phyloP scores from a whole-genome alignment of 2,329 filamentous ascomycete species.

The Fusarium setosum region DNA sequence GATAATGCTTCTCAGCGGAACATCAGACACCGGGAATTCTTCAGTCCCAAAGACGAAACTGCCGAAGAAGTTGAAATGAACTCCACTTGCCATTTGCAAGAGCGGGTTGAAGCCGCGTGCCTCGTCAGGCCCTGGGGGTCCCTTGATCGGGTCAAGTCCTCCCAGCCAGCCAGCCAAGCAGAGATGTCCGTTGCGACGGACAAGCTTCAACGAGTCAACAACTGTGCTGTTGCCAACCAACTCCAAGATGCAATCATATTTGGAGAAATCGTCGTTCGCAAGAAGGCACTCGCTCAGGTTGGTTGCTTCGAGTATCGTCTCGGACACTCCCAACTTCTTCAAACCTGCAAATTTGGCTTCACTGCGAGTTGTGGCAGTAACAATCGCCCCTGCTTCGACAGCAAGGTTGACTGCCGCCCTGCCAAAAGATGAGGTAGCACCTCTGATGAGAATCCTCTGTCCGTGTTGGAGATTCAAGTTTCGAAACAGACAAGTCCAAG shows the following conservation, averaged over 20 bases:
- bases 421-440: not conserved
- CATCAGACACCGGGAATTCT: slow-evolving; percentile 45
- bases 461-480: slow-evolving; percentile 3
- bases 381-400: not conserved
- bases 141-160: not conserved
- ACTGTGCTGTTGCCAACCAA: not conserved
- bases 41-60: slow-evolving; percentile 51
- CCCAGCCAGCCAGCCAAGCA: not conserved
- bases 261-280: not conserved
- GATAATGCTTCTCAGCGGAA: slow-evolving; percentile 49
- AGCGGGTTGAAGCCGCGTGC: slow-evolving; percentile 55
- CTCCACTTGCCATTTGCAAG: slow-evolving; percentile 55
- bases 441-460: slow-evolving; percentile 1
- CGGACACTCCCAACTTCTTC: not conserved
- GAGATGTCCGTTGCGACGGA: not conserved
- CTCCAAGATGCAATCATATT: not conserved
- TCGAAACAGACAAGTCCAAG: slow-evolving; percentile 21
- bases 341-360: not conserved
- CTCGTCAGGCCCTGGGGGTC: slow-evolving; percentile 30
- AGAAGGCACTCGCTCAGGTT: not conserved
- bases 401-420: not conserved
- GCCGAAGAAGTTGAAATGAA: slow-evolving; percentile 59
- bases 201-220: not conserved
- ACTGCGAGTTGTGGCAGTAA: not conserved
- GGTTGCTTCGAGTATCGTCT: not conserved